phyloP scores from a whole-genome alignment of 768 basidiomycete species.

The Symmetrospora coprosmae region DNA sequence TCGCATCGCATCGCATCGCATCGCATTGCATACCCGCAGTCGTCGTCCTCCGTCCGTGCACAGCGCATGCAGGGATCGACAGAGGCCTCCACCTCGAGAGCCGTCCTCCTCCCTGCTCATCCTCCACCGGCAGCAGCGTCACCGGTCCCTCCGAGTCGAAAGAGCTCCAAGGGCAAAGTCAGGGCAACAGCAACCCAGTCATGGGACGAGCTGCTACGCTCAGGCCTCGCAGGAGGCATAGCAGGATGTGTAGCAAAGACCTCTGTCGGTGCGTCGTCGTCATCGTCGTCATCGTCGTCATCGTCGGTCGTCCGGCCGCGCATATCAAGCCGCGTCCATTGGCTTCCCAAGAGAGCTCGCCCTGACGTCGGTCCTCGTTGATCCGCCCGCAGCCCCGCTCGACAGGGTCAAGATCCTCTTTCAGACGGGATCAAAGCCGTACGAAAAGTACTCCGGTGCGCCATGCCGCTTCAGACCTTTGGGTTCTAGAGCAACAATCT shows the following conservation, averaged over 20 bases:
- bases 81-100: neutral
- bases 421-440: slow-evolving; percentile 91
- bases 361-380: neutral
- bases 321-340: too few relatives aligned
- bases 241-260: slow-evolving; percentile 42
- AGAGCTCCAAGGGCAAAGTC: too few relatives aligned
- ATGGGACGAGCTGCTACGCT: slow-evolving; percentile 54
- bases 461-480: neutral
- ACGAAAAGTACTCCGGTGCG: slow-evolving; percentile 77
- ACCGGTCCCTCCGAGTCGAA: too few relatives aligned
- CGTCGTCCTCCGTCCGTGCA: too few relatives aligned
- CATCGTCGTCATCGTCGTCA: slow-evolving; percentile 80
- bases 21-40: too few relatives aligned
- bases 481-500: too few relatives aligned
- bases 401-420: slow-evolving; percentile 98
- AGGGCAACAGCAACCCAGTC: neutral
- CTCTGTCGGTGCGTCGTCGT: slow-evolving; percentile 25
- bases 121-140: too few relatives aligned
- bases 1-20: too few relatives aligned
- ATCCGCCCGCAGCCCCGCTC: slow-evolving; percentile 66
- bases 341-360: neutral
- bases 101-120: neutral
- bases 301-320: too few relatives aligned
- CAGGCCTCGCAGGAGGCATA: slow-evolving; percentile 79
- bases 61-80: neutral